Evolutionary conservation across 176 grass and related monocot genomes (phyloP).

Genomic region (Dactylis glomerata): DNA sequence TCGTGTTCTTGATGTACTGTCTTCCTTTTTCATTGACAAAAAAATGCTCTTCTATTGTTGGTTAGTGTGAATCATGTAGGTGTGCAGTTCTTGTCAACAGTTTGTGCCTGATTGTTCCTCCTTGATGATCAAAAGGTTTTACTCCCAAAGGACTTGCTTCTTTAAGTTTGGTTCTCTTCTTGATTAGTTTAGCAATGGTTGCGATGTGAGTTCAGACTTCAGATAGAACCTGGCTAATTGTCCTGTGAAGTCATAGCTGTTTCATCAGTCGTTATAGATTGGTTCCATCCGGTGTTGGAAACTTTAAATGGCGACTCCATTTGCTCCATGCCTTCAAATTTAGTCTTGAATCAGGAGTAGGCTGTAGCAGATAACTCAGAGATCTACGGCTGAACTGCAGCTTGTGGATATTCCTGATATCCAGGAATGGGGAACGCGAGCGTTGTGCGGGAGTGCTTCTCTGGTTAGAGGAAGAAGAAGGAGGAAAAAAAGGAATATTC

Average conservation of each 20-base stretch:
- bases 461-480: too few relatives aligned
- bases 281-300: background rate
- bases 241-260: background rate
- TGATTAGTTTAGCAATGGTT: background rate
- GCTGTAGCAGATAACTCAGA: background rate
- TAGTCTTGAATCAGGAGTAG: too few relatives aligned
- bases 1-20: background rate
- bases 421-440: too few relatives aligned
- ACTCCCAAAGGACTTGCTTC: background rate
- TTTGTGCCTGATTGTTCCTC: background rate
- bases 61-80: background rate
- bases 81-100: background rate
- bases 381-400: constrained; percentile 2
- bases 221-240: background rate
- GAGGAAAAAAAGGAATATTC: too few relatives aligned
- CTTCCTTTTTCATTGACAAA: background rate
- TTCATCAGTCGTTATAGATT: background rate
- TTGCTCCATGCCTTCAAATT: background rate
- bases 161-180: background rate
- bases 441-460: too few relatives aligned
- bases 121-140: background rate
- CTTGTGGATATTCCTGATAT: background rate
- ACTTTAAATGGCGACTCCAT: background rate
- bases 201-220: background rate
- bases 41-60: background rate